A percentile compares a stretch with the other conserved stretches of the same genome.
Evolutionary conservation across 1,139 yeast species (phyloP).

Genomic region (Scheffersomyces segobiensis): DNA sequence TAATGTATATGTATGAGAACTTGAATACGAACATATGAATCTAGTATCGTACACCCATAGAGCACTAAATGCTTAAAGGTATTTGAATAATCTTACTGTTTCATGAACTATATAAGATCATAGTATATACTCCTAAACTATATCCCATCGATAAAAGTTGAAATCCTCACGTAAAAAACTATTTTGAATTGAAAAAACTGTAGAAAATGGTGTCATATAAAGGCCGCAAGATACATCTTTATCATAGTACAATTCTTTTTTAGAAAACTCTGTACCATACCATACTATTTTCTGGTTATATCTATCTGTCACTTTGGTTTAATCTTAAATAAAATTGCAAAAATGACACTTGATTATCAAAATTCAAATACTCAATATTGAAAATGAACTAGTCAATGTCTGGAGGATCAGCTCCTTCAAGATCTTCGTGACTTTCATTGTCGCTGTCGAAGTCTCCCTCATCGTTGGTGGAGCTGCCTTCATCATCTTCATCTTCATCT

Average conservation of each 20-base stretch:
- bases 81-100: background rate
- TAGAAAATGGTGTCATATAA: background rate
- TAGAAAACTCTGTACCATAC: background rate
- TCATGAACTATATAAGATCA: background rate
- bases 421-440: constrained; percentile 58
- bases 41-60: too few relatives aligned
- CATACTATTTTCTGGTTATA: background rate
- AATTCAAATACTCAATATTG: too few relatives aligned
- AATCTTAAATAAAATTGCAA: background rate
- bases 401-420: constrained; percentile 40
- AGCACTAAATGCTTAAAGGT: too few relatives aligned
- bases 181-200: background rate
- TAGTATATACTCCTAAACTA: background rate
- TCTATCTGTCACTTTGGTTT: background rate
- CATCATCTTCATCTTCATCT: constrained; percentile 12
- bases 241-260: background rate
- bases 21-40: too few relatives aligned
- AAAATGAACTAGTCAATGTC: constrained; percentile 18
- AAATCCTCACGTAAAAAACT: background rate
- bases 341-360: too few relatives aligned
- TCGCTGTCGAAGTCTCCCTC: constrained; percentile 10
- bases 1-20: background rate
- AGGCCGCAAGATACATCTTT: background rate
- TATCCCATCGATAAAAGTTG: background rate
- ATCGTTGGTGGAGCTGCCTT: constrained; percentile 3